phyloP scores from a whole-genome alignment of 306 rosid species.

The Luffa acutangula region DNA sequence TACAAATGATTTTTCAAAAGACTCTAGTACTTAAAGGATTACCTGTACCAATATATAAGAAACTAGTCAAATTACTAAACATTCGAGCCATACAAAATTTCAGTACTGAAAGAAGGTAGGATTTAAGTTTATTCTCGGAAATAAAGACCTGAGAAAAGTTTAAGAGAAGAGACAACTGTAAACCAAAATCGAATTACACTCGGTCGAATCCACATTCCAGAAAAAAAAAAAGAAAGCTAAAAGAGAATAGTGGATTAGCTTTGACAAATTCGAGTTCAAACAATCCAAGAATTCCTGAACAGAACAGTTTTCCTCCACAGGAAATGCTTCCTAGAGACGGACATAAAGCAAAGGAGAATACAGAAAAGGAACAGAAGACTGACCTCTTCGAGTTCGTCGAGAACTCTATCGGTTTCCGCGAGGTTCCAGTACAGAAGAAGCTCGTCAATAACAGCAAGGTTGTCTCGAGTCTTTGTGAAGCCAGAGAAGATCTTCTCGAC shows the following conservation, averaged over 20 bases:
- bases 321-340: conserved; percentile 3
- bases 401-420: conserved; percentile 82
- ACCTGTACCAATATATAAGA: neutral
- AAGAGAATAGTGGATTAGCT: neutral
- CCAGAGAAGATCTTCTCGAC: conserved; percentile 83
- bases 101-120: neutral
- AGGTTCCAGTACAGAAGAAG: conserved; percentile 93
- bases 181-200: neutral
- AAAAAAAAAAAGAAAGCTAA: neutral
- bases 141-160: neutral
- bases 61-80: neutral
- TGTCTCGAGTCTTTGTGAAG: conserved; percentile 76
- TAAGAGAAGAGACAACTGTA: neutral
- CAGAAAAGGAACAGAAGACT: neutral
- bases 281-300: neutral
- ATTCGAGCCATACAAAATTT: neutral
- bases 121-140: neutral
- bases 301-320: neutral
- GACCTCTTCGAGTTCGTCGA: conserved; percentile 97
- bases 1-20: neutral
- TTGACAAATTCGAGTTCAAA: neutral
- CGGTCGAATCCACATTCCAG: neutral
- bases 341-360: neutral
- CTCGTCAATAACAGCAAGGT: conserved; percentile 86
- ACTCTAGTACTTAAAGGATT: neutral